These are phyloP conservation scores for Candolleomyces aberdarensis DNA, from an alignment of 768 basidiomycete genomes.

Conservation along the genomic window DNA sequence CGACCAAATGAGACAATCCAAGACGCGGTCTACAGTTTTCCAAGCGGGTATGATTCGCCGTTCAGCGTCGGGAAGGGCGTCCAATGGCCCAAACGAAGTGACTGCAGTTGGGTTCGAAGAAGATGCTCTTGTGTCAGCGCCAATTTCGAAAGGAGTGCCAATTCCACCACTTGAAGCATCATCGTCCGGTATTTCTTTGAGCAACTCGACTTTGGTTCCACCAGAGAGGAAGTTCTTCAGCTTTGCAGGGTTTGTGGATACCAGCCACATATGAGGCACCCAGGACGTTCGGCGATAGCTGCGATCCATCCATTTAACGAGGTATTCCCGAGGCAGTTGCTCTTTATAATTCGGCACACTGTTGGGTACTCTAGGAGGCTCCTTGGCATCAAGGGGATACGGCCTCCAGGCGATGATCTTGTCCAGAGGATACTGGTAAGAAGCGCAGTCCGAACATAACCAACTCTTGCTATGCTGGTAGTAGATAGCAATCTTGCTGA, in stretches of 20 bases:
- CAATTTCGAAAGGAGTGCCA: slow-evolving; percentile 19
- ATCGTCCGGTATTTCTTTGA: slow-evolving; percentile 44
- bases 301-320: slow-evolving; percentile 83
- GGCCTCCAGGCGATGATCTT: slow-evolving; percentile 93
- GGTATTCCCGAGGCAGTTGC: slow-evolving; percentile 81
- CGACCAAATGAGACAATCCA: slow-evolving; percentile 73
- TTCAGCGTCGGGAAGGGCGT: slow-evolving; percentile 67
- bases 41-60: slow-evolving; percentile 71
- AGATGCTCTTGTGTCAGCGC: slow-evolving; percentile 39
- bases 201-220: slow-evolving; percentile 67
- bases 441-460: slow-evolving; percentile 78
- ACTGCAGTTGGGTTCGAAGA: slow-evolving; percentile 29
- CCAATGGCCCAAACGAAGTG: slow-evolving; percentile 24
- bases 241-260: slow-evolving; percentile 59
- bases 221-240: slow-evolving; percentile 73
- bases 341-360: slow-evolving; percentile 48
- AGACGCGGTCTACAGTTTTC: slow-evolving; percentile 89
- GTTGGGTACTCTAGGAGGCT: slow-evolving; percentile 39
- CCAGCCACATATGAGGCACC: slow-evolving; percentile 93
- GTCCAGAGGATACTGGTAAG: slow-evolving; percentile 67
- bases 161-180: slow-evolving; percentile 26
- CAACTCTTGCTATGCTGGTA: slow-evolving; percentile 57
- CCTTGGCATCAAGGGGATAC: slow-evolving; percentile 62
- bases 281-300: slow-evolving; percentile 81
- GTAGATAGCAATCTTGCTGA: slow-evolving; percentile 50